These are phyloP conservation scores for Echites panduratus DNA, from an alignment of 257 asterid species.

Conservation along the genomic window DNA sequence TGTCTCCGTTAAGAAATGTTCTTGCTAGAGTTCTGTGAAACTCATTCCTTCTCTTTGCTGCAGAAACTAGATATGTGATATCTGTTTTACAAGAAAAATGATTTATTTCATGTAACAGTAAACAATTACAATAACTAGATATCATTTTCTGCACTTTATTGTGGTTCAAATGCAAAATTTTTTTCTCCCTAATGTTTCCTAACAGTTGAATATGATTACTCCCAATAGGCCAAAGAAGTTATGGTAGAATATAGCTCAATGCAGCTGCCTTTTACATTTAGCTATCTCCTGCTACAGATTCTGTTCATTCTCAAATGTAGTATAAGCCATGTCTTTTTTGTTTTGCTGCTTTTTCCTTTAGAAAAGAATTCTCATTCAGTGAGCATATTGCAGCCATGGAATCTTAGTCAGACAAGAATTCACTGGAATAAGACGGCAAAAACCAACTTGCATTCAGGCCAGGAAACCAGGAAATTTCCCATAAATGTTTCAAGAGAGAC, in stretches of 20 bases:
- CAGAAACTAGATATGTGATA: background rate
- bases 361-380: constrained; percentile 2
- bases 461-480: constrained; percentile 11
- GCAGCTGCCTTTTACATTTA: background rate
- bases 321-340: background rate
- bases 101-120: background rate
- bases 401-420: constrained; percentile 23
- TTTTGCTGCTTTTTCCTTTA: background rate
- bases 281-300: background rate
- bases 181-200: background rate
- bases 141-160: background rate
- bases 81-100: background rate
- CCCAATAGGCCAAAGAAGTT: background rate
- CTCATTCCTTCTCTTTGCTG: constrained; percentile 1
- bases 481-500: constrained; percentile 28
- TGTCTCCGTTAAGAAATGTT: constrained; percentile 5
- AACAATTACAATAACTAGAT: background rate
- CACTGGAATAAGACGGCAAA: constrained; percentile 12
- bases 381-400: constrained; percentile 9
- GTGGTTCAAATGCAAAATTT: background rate
- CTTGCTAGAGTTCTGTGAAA: background rate
- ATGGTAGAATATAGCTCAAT: background rate
- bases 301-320: background rate
- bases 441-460: constrained; percentile 29
- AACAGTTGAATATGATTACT: background rate